Percentiles rank a stretch among this genome's conserved stretches.
Conservation (phyloP, 495 filamentous ascomycete genomes). For the Letharia columbiana region DNA sequence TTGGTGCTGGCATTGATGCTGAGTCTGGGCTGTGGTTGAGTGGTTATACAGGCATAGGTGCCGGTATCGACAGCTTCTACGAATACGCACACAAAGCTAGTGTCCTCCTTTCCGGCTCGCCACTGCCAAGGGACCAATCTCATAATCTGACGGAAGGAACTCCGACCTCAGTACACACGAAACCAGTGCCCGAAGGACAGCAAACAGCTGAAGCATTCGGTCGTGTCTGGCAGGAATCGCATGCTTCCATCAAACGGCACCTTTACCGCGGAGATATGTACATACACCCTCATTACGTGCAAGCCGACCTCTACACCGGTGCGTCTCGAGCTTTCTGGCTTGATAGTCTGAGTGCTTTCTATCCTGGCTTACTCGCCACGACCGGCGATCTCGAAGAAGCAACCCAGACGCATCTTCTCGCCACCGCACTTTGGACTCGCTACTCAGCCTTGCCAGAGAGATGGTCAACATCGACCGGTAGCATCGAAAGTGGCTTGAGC, state of each 20-base stretch:
- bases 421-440: slow-evolving; percentile 87
- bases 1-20: slow-evolving; percentile 86
- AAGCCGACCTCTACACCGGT: slow-evolving; percentile 80
- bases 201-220: slow-evolving; percentile 72
- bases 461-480: slow-evolving; percentile 80
- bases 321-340: slow-evolving; percentile 80
- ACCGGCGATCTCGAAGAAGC: slow-evolving; percentile 88
- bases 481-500: slow-evolving; percentile 74
- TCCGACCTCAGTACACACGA: background rate
- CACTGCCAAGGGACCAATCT: background rate
- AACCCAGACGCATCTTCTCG: slow-evolving; percentile 75
- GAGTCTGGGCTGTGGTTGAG: slow-evolving; percentile 87
- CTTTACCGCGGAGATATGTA: slow-evolving; percentile 56
- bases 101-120: slow-evolving; percentile 66
- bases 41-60: slow-evolving; percentile 82
- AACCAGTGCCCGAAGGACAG: slow-evolving; percentile 39
- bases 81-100: slow-evolving; percentile 95
- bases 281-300: slow-evolving; percentile 84
- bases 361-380: slow-evolving; percentile 79
- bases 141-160: slow-evolving; percentile 31
- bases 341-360: slow-evolving; percentile 90
- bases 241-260: slow-evolving; percentile 78
- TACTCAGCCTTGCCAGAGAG: slow-evolving; percentile 88
- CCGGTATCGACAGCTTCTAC: slow-evolving; percentile 94
- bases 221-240: slow-evolving; percentile 75